phyloP scores from a whole-genome alignment of 2,329 filamentous ascomycete genomes.

The Phialemoniopsis sp. region DNA sequence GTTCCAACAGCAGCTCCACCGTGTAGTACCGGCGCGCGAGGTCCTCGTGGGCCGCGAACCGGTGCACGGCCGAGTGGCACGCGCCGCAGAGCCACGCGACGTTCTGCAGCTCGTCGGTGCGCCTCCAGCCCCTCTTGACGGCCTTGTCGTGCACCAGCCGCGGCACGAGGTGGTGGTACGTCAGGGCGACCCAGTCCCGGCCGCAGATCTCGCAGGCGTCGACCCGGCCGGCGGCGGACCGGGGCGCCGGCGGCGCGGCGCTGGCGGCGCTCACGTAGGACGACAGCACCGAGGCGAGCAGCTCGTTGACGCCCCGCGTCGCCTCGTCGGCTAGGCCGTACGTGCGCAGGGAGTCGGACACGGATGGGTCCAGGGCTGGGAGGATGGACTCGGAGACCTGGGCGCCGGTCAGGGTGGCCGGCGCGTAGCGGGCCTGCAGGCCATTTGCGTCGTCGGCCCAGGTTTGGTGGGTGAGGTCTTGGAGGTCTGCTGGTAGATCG shows the following conservation, averaged over 20 bases:
- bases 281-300: conserved; percentile 61
- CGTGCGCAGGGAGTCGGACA: conserved; percentile 62
- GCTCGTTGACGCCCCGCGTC: conserved; percentile 37
- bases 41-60: conserved; percentile 71
- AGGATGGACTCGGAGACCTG: conserved; percentile 39
- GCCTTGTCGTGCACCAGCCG: conserved; percentile 71
- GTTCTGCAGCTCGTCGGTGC: conserved; percentile 68
- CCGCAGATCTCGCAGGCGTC: conserved; percentile 71
- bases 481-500: conserved; percentile 56
- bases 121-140: conserved; percentile 75
- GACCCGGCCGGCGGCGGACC: conserved; percentile 44
- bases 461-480: conserved; percentile 55
- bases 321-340: conserved; percentile 54
- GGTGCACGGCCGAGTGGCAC: conserved; percentile 80
- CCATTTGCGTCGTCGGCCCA: conserved; percentile 46
- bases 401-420: conserved; percentile 45
- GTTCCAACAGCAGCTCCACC: conserved; percentile 64
- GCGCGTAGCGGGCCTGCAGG: conserved; percentile 45
- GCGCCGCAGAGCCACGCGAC: conserved; percentile 85
- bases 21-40: conserved; percentile 70
- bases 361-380: conserved; percentile 48
- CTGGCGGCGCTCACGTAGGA: conserved; percentile 56
- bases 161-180: conserved; percentile 87
- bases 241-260: conserved; percentile 60
- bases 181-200: conserved; percentile 69